Percentiles rank a stretch among this genome's conserved stretches.
These are phyloP conservation scores for Polytolypa hystricis DNA, from an alignment of 2,329 filamentous ascomycete genomes.

Conservation along the genomic window DNA sequence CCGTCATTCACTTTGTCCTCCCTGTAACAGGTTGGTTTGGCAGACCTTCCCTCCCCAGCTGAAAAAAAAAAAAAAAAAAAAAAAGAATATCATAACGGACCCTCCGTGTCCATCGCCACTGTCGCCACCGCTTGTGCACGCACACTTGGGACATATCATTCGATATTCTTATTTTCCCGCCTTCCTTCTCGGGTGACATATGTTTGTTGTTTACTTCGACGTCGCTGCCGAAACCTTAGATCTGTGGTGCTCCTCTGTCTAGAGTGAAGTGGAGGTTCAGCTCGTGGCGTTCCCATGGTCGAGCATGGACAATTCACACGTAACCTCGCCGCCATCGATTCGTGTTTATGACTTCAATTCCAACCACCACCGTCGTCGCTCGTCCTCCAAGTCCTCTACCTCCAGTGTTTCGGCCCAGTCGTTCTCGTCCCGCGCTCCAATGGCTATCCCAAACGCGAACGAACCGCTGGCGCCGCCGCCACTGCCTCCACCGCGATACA, in stretches of 20 bases:
- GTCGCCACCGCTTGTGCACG: slow-evolving; percentile 8
- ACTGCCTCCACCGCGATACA: slow-evolving; percentile 51
- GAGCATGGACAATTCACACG: slow-evolving; percentile 37
- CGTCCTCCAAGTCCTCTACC: slow-evolving; percentile 25
- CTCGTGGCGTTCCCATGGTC: slow-evolving; percentile 16
- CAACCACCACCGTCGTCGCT: slow-evolving; percentile 18
- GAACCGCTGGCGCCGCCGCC: slow-evolving; percentile 45
- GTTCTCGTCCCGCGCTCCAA: slow-evolving; percentile 39
- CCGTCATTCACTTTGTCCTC: not conserved
- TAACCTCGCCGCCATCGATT: slow-evolving; percentile 31
- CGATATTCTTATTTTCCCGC: too few species aligned
- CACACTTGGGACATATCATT: not conserved
- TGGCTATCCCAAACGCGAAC: slow-evolving; percentile 52
- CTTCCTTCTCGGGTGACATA: too few species aligned
- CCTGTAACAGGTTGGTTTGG: too few species aligned
- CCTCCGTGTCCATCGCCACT: slow-evolving; percentile 9
- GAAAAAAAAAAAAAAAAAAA: too few species aligned
- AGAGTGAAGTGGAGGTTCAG: too few species aligned
- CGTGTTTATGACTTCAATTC: slow-evolving; percentile 29
- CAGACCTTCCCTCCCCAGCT: too few species aligned
- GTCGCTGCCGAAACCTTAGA: too few species aligned
- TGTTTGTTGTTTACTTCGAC: too few species aligned
- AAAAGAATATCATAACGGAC: slow-evolving; percentile 5
- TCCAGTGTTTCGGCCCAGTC: slow-evolving; percentile 32
- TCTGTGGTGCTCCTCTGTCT: too few species aligned